Evolutionary conservation across 1,139 yeast species (phyloP), one percentile per base, ranked within the genome.

Genomic region (Geotrichum siamense): DNA sequence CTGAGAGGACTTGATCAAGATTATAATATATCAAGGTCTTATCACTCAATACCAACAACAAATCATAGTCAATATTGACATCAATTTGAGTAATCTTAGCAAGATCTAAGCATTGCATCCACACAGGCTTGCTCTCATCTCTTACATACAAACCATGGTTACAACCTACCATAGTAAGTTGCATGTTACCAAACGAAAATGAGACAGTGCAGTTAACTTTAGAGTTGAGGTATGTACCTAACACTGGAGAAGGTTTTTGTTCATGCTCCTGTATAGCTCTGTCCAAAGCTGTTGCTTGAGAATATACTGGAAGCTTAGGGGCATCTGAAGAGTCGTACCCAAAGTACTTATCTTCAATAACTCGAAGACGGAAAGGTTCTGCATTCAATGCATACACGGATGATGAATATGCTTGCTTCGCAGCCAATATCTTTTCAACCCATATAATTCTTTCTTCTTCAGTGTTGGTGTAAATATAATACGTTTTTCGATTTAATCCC

Each of bases 231-330:
- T 39, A 39, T 2, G 33, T 22, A 30, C 36, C 15, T 21, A 43
- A 40, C 30, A 45, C 38, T 17, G 48, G 2, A 19, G 30, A 13
- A 17, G 8, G 1, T 3, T 25, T 37, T 21, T 30, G 37, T 17
- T 43, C 47, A 36, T 60, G 57, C 25, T 54, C 55, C 22, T 59
- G 58, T 29, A 74, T 57, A 3, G 78, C 75, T 4, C 70, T 60
- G 50, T 78, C 79, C 19, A 83, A 60, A 1, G 81, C 82, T 26
- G 85, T 84, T 15, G 75, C 72, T n/a, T 75, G 71, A 0, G 80
- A 72, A 45, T 78, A 73, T 1, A 79, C 67, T 2, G 83, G 87
- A 36, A 82, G 59, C 51, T 76, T 78, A 0, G 83, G 75, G n/a
- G 72, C 68, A 41, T 70, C 73, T 8, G 69, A 62, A 5, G 68